Evolutionary conservation across 495 filamentous ascomycete species (phyloP).

Genomic region (Tuber calosporum): DNA sequence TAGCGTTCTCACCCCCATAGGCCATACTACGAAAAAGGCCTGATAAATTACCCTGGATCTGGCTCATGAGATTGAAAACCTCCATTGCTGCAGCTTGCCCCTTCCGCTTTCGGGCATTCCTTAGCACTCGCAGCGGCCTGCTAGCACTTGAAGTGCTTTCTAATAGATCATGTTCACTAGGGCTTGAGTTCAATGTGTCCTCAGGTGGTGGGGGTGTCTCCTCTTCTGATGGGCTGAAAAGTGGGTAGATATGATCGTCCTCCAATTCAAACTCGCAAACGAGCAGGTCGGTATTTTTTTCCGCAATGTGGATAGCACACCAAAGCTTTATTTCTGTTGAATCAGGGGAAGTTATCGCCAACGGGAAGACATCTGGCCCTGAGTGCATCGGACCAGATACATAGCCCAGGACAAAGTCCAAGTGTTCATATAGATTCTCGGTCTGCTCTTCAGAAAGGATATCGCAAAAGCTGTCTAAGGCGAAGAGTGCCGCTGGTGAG

Average conservation of each 20-base stretch:
- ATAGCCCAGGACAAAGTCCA: slow-evolving; percentile 75
- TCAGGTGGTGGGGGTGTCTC: slow-evolving; percentile 55
- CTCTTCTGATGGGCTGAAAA: slow-evolving; percentile 54
- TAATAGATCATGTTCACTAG: slow-evolving; percentile 62
- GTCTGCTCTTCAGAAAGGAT: slow-evolving; percentile 75
- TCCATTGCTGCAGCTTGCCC: slow-evolving; percentile 89
- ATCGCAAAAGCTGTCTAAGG: slow-evolving; percentile 64
- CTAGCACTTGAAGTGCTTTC: slow-evolving; percentile 67
- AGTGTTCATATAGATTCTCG: slow-evolving; percentile 73
- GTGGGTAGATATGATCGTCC: slow-evolving; percentile 66
- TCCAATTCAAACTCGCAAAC: slow-evolving; percentile 92
- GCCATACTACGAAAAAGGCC: neutral
- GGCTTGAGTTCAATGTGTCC: slow-evolving; percentile 64
- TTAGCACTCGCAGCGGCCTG: slow-evolving; percentile 69
- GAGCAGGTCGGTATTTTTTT: slow-evolving; percentile 58
- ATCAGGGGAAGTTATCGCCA: slow-evolving; percentile 56
- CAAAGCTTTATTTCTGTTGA: slow-evolving; percentile 58
- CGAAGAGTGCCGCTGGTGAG: slow-evolving; percentile 69
- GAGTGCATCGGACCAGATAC: slow-evolving; percentile 14
- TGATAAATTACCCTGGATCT: slow-evolving; percentile 52
- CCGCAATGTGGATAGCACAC: slow-evolving; percentile 74
- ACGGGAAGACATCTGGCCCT: slow-evolving; percentile 79
- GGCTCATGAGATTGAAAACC: slow-evolving; percentile 85
- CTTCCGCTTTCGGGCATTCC: slow-evolving; percentile 66
- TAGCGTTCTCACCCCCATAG: slow-evolving; percentile 3